Conservation (phyloP, 208 protist species). For the Acanthamoeba sp. region DNA sequence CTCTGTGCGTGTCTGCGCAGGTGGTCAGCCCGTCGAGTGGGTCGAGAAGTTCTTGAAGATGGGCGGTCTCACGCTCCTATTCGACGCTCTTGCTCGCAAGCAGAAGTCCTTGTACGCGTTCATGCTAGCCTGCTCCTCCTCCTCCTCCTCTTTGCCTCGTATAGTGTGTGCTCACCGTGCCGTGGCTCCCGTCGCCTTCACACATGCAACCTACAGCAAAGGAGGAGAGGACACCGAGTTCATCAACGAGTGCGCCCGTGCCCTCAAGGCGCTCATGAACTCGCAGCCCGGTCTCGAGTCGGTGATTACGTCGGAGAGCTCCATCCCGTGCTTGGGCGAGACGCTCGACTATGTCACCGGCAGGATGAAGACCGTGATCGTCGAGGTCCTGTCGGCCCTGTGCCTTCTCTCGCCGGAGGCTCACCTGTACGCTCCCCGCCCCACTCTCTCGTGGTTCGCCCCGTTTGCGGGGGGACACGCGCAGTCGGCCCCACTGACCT, state of each 20-base stretch:
- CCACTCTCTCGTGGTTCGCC: neutral
- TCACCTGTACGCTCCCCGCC: neutral
- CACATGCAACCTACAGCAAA: neutral
- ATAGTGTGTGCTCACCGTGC: neutral
- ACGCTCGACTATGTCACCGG: slow-evolving; percentile 35
- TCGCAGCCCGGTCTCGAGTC: slow-evolving; percentile 2
- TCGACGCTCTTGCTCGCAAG: neutral
- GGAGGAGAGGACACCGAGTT: slow-evolving; percentile 11
- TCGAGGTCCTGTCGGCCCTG: slow-evolving; percentile 26
- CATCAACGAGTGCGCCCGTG: slow-evolving; percentile 15
- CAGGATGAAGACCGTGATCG: slow-evolving; percentile 45
- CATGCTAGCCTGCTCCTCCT: neutral
- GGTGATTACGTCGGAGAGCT: slow-evolving; percentile 12
- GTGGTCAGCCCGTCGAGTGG: slow-evolving; percentile 29
- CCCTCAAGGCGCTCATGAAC: slow-evolving; percentile 34
- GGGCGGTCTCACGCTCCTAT: slow-evolving; percentile 9
- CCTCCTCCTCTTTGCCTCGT: neutral
- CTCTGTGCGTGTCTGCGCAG: neutral
- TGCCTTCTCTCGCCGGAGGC: slow-evolving; percentile 27
- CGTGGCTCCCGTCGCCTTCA: neutral
- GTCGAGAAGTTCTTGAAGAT: slow-evolving; percentile 33
- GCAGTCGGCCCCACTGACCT: too few species aligned
- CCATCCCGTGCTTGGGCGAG: slow-evolving; percentile 22
- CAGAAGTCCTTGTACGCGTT: slow-evolving; percentile 2
- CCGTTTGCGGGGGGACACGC: too few species aligned